Percentiles rank a stretch among this genome's conserved stretches.
These are phyloP conservation scores for Periconia digitata DNA, from an alignment of 2,329 filamentous ascomycete species.

Conservation along the genomic window DNA sequence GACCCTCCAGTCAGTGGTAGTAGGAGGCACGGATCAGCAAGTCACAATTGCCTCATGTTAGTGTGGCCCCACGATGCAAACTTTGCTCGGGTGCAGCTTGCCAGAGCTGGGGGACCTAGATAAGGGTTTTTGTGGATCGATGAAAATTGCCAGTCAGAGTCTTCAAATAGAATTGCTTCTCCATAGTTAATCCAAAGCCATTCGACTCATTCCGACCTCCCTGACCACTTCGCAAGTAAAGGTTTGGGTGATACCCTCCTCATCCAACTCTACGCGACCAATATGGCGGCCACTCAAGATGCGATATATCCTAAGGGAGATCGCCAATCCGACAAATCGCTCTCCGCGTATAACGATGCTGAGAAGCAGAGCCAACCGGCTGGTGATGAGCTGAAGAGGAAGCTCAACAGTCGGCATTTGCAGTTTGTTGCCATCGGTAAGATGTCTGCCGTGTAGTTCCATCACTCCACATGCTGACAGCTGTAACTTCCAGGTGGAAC, in stretches of 20 bases:
- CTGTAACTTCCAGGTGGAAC: slow-evolving; percentile 31
- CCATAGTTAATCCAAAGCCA: slow-evolving; percentile 1
- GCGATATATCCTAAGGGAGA: slow-evolving; percentile 31
- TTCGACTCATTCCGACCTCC: neutral
- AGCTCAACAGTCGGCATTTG: slow-evolving; percentile 40
- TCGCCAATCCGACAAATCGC: slow-evolving; percentile 32
- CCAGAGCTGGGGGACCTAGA: slow-evolving; percentile 30
- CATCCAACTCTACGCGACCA: slow-evolving; percentile 8
- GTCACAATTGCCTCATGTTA: slow-evolving; percentile 9
- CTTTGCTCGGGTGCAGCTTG: slow-evolving; percentile 30
- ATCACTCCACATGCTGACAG: slow-evolving; percentile 7
- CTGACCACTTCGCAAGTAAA: neutral
- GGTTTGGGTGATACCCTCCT: neutral
- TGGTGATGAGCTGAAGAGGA: slow-evolving; percentile 35
- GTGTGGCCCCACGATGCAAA: slow-evolving; percentile 33
- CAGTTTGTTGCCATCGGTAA: slow-evolving; percentile 45
- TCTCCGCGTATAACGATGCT: slow-evolving; percentile 32
- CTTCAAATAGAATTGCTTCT: slow-evolving; percentile 7
- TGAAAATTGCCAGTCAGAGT: slow-evolving; percentile 4
- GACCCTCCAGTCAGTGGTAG: neutral
- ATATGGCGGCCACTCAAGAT: slow-evolving; percentile 26
- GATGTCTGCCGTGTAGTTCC: neutral
- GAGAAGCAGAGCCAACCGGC: slow-evolving; percentile 37
- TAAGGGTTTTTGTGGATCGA: slow-evolving; percentile 5
- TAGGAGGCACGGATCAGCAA: slow-evolving; percentile 16